A percentile compares a stretch with the other conserved stretches of the same genome.
Evolutionary conservation across 2,329 filamentous ascomycete genomes (phyloP).

Genomic region (Leptoxyphium fumago): DNA sequence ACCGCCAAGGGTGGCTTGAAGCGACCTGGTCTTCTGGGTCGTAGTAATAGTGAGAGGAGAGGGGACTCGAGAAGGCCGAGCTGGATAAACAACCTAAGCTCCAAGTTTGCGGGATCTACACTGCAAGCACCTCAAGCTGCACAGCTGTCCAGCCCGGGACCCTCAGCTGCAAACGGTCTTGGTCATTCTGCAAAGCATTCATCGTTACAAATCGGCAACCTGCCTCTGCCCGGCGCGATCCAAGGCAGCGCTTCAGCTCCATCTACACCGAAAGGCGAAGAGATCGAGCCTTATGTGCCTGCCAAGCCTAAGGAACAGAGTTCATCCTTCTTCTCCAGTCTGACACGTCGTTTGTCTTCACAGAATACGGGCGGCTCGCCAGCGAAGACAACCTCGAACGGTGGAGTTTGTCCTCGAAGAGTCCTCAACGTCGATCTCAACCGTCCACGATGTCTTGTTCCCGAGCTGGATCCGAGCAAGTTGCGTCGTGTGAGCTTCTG

Average conservation of each 20-base stretch:
- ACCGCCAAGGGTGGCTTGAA: constrained; percentile 3
- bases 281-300: constrained; percentile 49
- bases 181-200: not conserved
- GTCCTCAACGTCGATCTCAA: constrained; percentile 74
- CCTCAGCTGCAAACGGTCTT: not conserved
- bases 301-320: constrained; percentile 54
- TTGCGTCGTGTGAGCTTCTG: constrained; percentile 83
- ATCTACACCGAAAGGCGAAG: constrained; percentile 15
- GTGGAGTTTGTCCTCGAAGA: constrained; percentile 63
- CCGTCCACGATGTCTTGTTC: constrained; percentile 63
- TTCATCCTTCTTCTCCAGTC: constrained; percentile 62
- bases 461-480: constrained; percentile 66
- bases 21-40: constrained; percentile 29
- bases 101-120: constrained; percentile 55
- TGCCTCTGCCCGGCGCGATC: too few species aligned
- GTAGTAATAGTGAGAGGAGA: constrained; percentile 24
- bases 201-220: too few species aligned
- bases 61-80: constrained; percentile 47
- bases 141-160: constrained; percentile 27
- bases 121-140: not conserved
- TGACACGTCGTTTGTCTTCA: constrained; percentile 69
- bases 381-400: constrained; percentile 39
- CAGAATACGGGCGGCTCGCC: constrained; percentile 26
- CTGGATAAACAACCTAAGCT: constrained; percentile 88
- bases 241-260: constrained; percentile 12